These are phyloP conservation scores for Diphasiastrum complanatum DNA, from an alignment of 83 land plant genomes.

Conservation along the genomic window DNA sequence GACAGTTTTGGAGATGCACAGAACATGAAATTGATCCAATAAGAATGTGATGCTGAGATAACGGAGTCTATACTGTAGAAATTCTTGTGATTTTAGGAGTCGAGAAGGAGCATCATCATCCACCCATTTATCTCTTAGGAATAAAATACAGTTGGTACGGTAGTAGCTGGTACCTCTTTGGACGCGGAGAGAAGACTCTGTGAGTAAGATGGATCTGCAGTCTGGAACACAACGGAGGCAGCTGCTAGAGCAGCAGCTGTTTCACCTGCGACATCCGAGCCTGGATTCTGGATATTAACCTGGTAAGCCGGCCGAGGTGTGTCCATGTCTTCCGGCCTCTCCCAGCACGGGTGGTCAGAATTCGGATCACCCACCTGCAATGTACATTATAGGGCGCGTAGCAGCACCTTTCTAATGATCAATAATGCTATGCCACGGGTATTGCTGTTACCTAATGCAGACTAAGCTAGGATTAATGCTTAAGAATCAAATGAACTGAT, in stretches of 20 bases:
- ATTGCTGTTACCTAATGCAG: neutral
- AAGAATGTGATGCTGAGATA: neutral
- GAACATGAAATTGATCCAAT: neutral
- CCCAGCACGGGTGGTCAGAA: conserved; percentile 15
- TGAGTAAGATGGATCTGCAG: neutral
- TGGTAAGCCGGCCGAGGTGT: conserved; percentile 7
- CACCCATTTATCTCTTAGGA: too few species aligned
- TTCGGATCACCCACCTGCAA: conserved; percentile 12
- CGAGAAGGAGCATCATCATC: too few species aligned
- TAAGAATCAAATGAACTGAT: too few species aligned
- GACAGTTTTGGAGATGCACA: neutral
- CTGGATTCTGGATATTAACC: neutral
- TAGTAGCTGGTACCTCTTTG: conserved; percentile 10
- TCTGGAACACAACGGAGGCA: too few species aligned
- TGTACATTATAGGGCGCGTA: neutral
- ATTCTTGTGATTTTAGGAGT: too few species aligned
- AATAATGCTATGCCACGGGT: neutral
- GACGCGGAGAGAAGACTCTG: conserved; percentile 1
- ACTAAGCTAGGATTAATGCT: too few species aligned
- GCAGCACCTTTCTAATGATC: neutral
- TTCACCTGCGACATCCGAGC: too few species aligned
- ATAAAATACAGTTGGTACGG: too few species aligned
- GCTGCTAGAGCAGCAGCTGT: too few species aligned
- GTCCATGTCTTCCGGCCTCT: conserved; percentile 17
- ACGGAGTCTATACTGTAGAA: neutral